Evolutionary conservation across 208 protist species (phyloP).

Genomic region (Angomonas deanei): DNA sequence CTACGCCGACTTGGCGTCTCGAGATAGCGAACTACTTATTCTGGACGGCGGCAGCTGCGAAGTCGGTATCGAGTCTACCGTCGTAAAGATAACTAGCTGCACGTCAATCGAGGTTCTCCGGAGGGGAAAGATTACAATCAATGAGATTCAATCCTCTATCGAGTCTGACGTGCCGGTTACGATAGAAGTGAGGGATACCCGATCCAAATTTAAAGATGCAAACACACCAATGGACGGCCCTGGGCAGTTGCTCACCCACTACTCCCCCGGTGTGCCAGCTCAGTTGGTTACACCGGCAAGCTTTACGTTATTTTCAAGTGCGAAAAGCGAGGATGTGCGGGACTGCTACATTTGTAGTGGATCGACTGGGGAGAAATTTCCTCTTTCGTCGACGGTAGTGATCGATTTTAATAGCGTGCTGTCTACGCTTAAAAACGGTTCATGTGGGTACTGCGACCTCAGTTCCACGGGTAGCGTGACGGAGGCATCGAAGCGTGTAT

Average conservation of each 20-base stretch:
- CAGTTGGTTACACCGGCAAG: slow-evolving; percentile 67
- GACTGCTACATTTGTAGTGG: slow-evolving; percentile 16
- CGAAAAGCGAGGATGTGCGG: background rate
- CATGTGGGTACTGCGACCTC: slow-evolving; percentile 64
- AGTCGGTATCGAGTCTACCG: slow-evolving; percentile 92
- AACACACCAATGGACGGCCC: slow-evolving; percentile 79
- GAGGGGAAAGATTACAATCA: slow-evolving; percentile 65
- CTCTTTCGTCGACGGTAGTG: slow-evolving; percentile 39
- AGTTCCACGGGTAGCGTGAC: slow-evolving; percentile 39
- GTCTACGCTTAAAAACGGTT: slow-evolving; percentile 17
- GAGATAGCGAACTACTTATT: slow-evolving; percentile 69
- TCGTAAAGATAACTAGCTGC: slow-evolving; percentile 70
- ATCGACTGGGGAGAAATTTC: slow-evolving; percentile 17
- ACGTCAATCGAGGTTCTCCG: slow-evolving; percentile 71
- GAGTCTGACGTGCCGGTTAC: slow-evolving; percentile 28
- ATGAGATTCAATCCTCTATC: slow-evolving; percentile 54
- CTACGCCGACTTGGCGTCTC: slow-evolving; percentile 79
- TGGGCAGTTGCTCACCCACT: slow-evolving; percentile 91
- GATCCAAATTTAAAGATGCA: slow-evolving; percentile 23
- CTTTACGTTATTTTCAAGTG: slow-evolving; percentile 12
- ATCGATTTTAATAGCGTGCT: slow-evolving; percentile 74
- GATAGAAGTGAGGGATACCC: slow-evolving; percentile 65
- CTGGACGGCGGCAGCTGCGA: slow-evolving; percentile 83
- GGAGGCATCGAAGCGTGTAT: slow-evolving; percentile 76
- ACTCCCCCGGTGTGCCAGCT: slow-evolving; percentile 73